Base-by-base conservation (phyloP, 2,329 filamentous ascomycete species). In the Colletotrichum liriopes region DNA sequence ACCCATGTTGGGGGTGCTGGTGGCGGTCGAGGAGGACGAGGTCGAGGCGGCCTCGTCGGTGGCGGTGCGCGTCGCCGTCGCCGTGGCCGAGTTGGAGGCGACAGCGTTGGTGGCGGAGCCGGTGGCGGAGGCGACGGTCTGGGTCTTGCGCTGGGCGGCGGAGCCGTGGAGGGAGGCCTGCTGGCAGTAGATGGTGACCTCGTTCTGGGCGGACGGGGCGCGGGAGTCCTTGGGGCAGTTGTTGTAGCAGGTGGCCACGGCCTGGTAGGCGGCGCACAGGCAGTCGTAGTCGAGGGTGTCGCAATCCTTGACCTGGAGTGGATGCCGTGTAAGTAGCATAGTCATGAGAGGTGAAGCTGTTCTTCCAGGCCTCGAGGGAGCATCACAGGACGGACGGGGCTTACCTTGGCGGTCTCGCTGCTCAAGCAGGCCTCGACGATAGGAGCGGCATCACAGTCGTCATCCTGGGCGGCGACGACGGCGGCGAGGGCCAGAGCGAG, bases 191-290 rank as follows among this genome's bases (percentile, higher is more conserved):
- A 83, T 81, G 72, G 78, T 77, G 73, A 85, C 81, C 77, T 85
- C 82, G 75, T 80, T 77, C 61, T 80, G 74, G 75, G 81, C 81
- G 26, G 77, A 65, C 64, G 75, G 65, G 73, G 77, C 79, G 56
- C 84, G 81, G 62, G 77, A 1, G 79, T 89, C 86, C 76, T 85
- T 81, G 77, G 87, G 87, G 82, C 87, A 89, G 84, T 89, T 88
- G 83, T 87, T 87, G 82, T 84, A 89, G 85, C 87, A 89, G 73
- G 86, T 87, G 56, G 84, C 77, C 62, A 88, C 80, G 74, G 82
- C 80, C 73, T 83, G 74, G 76, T 86, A 83, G 58, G 83, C 81
- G 65, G 80, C 77, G 77, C 87, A 89, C 72, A 82, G 82, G 79
- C 87, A 89, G 64, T 81, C 78, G 74, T 83, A 87, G 79, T 89